Evolutionary conservation across 2,329 filamentous ascomycete genomes (phyloP).

Genomic region (Apiospora rasikravindrae): DNA sequence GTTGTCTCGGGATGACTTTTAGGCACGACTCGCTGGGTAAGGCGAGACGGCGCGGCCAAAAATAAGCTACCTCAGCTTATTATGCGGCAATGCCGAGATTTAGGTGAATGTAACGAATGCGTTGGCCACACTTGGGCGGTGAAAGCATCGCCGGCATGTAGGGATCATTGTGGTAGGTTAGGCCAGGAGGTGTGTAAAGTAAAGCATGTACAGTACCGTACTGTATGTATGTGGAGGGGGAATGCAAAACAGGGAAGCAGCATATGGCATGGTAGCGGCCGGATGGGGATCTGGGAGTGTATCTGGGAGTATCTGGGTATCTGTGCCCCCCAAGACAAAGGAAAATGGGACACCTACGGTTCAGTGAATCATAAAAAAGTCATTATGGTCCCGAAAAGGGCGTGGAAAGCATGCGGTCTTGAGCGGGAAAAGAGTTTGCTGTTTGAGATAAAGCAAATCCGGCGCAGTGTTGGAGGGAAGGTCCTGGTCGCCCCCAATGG

Average conservation of each 20-base stretch:
- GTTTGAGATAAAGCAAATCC: slow-evolving; percentile 17
- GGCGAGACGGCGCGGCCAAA: slow-evolving; percentile 3
- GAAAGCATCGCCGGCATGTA: slow-evolving; percentile 21
- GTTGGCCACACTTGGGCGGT: slow-evolving; percentile 15
- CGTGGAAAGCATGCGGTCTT: neutral
- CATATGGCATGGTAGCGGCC: neutral
- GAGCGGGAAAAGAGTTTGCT: slow-evolving; percentile 10
- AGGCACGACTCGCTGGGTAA: slow-evolving; percentile 12
- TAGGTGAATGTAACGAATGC: slow-evolving; percentile 12
- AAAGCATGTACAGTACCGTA: slow-evolving; percentile 7
- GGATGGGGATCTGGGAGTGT: neutral
- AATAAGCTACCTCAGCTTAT: neutral
- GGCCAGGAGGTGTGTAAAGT: slow-evolving; percentile 4
- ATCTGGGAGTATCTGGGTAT: neutral
- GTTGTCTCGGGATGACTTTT: slow-evolving; percentile 16
- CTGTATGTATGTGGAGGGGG: slow-evolving; percentile 2
- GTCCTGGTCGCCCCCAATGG: slow-evolving; percentile 1
- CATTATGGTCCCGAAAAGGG: neutral
- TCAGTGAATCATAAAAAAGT: slow-evolving; percentile 16
- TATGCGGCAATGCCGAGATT: slow-evolving; percentile 17
- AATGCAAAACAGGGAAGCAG: slow-evolving; percentile 17
- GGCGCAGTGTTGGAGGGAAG: slow-evolving; percentile 9
- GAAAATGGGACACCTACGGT: slow-evolving; percentile 12
- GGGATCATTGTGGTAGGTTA: slow-evolving; percentile 19
- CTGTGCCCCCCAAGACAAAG: slow-evolving; percentile 3